Conservation (phyloP, 2,329 filamentous ascomycete species). For the Neofusicoccum parvum region DNA sequence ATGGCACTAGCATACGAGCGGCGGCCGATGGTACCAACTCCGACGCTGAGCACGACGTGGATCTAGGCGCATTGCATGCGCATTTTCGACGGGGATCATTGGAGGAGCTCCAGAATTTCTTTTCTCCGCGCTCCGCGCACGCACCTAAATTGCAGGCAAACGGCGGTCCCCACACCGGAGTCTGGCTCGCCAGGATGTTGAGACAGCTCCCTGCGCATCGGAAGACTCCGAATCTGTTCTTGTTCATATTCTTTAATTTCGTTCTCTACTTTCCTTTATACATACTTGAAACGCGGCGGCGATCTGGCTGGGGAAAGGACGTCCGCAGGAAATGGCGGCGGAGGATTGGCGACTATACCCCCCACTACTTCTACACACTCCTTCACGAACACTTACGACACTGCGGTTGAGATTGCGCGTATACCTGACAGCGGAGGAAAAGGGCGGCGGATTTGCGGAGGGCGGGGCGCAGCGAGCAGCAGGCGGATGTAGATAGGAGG, state of each 20-base stretch:
- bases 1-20: slow-evolving; percentile 23
- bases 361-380: slow-evolving; percentile 9
- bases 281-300: slow-evolving; percentile 13
- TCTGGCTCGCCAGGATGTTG: slow-evolving; percentile 19
- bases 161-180: not conserved
- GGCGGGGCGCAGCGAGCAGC: not conserved
- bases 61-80: slow-evolving; percentile 6
- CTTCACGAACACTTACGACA: slow-evolving; percentile 14
- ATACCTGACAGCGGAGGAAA: not conserved
- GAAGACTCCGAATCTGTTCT: not conserved
- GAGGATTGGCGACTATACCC: slow-evolving; percentile 14
- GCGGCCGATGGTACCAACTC: slow-evolving; percentile 6
- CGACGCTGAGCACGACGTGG: slow-evolving; percentile 19
- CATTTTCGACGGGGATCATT: not conserved
- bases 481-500: slow-evolving; percentile 2
- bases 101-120: slow-evolving; percentile 1
- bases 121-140: slow-evolving; percentile 8
- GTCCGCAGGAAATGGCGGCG: not conserved
- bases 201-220: slow-evolving; percentile 14
- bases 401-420: not conserved
- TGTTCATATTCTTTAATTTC: slow-evolving; percentile 19
- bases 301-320: not conserved
- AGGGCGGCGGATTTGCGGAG: not conserved
- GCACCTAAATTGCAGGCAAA: slow-evolving; percentile 7
- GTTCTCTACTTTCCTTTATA: slow-evolving; percentile 18